phyloP scores from a whole-genome alignment of 768 basidiomycete species.

The Suillus sp. region DNA sequence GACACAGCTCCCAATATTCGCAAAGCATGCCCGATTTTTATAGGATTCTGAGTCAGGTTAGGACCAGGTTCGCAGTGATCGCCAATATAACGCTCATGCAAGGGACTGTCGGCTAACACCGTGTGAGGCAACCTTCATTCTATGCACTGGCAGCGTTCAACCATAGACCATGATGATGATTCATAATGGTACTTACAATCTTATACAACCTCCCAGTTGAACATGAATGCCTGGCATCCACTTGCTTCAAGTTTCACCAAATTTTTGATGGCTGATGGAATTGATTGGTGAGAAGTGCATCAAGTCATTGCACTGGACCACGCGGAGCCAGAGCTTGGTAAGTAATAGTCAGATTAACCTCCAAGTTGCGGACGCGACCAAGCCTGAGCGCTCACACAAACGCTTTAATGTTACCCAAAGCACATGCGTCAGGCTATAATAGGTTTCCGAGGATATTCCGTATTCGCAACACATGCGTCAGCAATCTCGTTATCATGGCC shows the following conservation, averaged over 20 bases:
- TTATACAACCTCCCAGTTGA: background rate
- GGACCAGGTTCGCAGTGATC: background rate
- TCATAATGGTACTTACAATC: background rate
- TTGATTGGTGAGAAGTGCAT: background rate
- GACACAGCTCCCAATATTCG: no score
- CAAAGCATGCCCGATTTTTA: background rate
- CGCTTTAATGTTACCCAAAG: background rate
- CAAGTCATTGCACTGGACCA: background rate
- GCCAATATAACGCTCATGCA: no score
- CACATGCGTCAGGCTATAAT: background rate
- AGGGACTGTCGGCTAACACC: background rate
- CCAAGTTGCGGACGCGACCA: background rate
- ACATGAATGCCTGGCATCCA: background rate
- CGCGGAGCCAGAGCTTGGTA: background rate
- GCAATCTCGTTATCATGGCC: conserved; percentile 1
- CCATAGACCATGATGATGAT: background rate
- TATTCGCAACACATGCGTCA: background rate
- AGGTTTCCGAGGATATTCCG: background rate
- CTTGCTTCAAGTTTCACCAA: background rate
- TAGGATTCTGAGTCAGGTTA: background rate
- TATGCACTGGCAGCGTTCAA: no score
- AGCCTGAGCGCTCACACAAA: background rate
- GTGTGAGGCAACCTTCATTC: no score
- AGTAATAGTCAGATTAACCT: background rate
- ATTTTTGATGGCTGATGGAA: conserved; percentile 1